Evolutionary conservation across 352 stramenopile species (phyloP).

Genomic region (Globisporangium lucens): DNA sequence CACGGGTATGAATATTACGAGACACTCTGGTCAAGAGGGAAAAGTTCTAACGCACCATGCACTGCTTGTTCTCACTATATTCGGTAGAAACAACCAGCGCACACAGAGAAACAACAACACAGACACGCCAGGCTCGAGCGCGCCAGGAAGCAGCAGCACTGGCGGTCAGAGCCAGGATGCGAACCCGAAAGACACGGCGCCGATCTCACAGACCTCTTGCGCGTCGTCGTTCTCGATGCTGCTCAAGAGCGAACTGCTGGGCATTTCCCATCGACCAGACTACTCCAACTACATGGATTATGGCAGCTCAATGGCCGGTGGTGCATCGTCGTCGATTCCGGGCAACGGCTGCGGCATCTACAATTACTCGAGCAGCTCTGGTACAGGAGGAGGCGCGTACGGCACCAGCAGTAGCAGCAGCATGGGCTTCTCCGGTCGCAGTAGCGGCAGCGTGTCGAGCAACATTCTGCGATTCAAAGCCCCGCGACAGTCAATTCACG

Average conservation of each 20-base stretch:
- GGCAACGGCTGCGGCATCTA: constrained; percentile 24
- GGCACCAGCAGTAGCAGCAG: constrained; percentile 30
- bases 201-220: constrained; percentile 10
- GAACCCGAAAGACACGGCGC: constrained; percentile 8
- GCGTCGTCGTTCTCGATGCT: constrained; percentile 68
- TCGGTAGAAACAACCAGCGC: constrained; percentile 15
- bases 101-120: constrained; percentile 17
- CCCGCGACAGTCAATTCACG: constrained; percentile 51
- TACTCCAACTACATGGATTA: constrained; percentile 27
- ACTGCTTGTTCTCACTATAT: background rate
- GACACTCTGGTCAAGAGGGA: background rate
- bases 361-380: constrained; percentile 18
- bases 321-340: constrained; percentile 7
- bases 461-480: constrained; percentile 80
- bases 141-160: background rate
- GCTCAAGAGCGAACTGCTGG: constrained; percentile 71
- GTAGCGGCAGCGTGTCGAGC: constrained; percentile 32
- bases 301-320: constrained; percentile 10
- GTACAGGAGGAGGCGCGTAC: constrained; percentile 11
- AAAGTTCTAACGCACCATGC: background rate
- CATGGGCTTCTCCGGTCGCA: constrained; percentile 28
- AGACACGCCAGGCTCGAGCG: constrained; percentile 11
- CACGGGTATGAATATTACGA: constrained; percentile 12
- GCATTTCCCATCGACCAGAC: constrained; percentile 32
- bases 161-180: background rate